Evolutionary conservation across 177 flowering plant species (phyloP).

Genomic region (Telopea speciosissima): DNA sequence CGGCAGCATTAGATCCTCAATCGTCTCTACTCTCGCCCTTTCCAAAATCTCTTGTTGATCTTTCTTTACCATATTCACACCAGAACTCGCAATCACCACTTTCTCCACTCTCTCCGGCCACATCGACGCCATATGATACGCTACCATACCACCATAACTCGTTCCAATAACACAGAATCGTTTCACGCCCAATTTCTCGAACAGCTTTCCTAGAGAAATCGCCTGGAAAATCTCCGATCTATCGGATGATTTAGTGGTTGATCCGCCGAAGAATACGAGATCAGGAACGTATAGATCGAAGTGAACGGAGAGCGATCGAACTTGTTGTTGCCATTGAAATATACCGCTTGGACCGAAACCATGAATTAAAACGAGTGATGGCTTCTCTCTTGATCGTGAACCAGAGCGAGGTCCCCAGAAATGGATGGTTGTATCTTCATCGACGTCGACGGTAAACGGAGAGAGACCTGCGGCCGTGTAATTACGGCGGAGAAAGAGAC

Average conservation of each 20-base stretch:
- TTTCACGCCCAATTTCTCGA: conserved; percentile 44
- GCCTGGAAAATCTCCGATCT: conserved; percentile 76
- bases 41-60: conserved; percentile 42
- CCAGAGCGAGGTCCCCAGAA: conserved; percentile 47
- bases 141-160: conserved; percentile 84
- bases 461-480: conserved; percentile 49
- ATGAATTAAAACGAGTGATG: conserved; percentile 54
- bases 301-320: conserved; percentile 24
- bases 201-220: conserved; percentile 36
- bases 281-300: conserved; percentile 73
- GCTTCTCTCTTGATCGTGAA: conserved; percentile 19
- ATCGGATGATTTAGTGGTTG: conserved; percentile 42
- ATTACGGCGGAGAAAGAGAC: conserved; percentile 43
- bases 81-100: conserved; percentile 86
- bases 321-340: conserved; percentile 76
- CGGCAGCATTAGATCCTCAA: conserved; percentile 61
- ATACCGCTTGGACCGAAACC: conserved; percentile 68
- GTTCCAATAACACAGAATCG: conserved; percentile 56
- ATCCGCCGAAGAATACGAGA: conserved; percentile 67
- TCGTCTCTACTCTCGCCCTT: conserved; percentile 31
- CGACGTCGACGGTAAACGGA: conserved; percentile 33
- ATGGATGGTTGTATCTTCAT: conserved; percentile 56
- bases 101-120: conserved; percentile 63
- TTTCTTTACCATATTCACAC: conserved; percentile 34
- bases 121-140: conserved; percentile 58